phyloP scores from a whole-genome alignment of 345 rosid species.

The Odontarrhena argentea region DNA sequence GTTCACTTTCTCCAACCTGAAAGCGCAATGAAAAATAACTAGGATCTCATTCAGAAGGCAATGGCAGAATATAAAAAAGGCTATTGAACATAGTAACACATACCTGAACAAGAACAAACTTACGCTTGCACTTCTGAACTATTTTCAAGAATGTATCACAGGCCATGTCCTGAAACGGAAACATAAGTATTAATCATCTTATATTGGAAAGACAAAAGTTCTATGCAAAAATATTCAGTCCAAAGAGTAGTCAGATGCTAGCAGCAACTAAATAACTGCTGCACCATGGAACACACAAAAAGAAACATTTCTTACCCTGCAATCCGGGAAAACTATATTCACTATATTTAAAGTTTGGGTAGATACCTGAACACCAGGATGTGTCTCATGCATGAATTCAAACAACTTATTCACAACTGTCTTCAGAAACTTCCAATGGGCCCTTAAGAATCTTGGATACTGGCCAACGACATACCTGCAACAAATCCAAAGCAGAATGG shows the following conservation, averaged over 20 bases:
- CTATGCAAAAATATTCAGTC: constrained; percentile 8
- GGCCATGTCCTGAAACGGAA: constrained; percentile 86
- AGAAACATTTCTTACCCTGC: constrained; percentile 2
- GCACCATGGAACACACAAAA: constrained; percentile 4
- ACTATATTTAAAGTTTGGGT: constrained; percentile 19
- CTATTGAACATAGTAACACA: constrained; percentile 19
- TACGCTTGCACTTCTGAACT: constrained; percentile 98
- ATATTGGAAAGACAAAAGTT: not conserved
- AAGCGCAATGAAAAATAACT: constrained; percentile 24
- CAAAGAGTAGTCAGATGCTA: not conserved
- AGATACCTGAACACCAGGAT: constrained; percentile 98
- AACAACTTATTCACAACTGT: constrained; percentile 98
- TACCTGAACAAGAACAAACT: constrained; percentile 94
- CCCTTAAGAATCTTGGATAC: constrained; percentile 97
- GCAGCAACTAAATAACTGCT: constrained; percentile 20
- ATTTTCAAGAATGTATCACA: constrained; percentile 99
- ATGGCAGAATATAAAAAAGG: not conserved
- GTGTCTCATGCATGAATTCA: constrained; percentile 99
- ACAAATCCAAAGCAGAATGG: constrained; percentile 32
- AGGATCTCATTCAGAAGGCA: constrained; percentile 18
- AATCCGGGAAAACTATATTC: not conserved
- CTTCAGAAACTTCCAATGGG: constrained; percentile 98
- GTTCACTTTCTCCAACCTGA: constrained; percentile 96
- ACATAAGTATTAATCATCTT: constrained; percentile 15
- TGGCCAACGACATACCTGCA: constrained; percentile 99